Evolutionary conservation across 495 filamentous ascomycete species (phyloP).

Genomic region (Lasiosphaeriaceae sp.): DNA sequence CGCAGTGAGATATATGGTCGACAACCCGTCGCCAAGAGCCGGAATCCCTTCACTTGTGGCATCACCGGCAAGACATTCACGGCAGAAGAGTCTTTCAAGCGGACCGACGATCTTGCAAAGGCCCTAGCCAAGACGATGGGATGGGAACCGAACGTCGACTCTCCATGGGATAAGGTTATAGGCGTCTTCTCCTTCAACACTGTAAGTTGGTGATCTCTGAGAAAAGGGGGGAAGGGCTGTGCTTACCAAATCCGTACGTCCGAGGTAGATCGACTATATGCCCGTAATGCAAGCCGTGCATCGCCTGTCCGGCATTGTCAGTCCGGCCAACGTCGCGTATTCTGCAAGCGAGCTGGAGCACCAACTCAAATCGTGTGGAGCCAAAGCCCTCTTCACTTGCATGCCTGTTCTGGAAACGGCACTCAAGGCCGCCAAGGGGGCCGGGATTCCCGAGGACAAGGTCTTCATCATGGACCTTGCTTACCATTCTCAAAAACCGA

Average conservation of each 20-base stretch:
- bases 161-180: conserved; percentile 83
- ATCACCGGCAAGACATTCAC: conserved; percentile 70
- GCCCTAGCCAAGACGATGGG: conserved; percentile 68
- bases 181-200: conserved; percentile 78
- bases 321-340: conserved; percentile 83
- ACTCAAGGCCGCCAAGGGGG: conserved; percentile 62
- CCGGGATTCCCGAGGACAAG: conserved; percentile 64
- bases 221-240: neutral
- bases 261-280: conserved; percentile 69
- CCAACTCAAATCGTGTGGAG: conserved; percentile 71
- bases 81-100: conserved; percentile 58
- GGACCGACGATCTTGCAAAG: conserved; percentile 67
- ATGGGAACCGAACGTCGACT: conserved; percentile 70
- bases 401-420: conserved; percentile 66
- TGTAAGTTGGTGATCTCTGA: conserved; percentile 45
- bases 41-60: conserved; percentile 78
- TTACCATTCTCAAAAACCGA: conserved; percentile 44
- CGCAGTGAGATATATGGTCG: conserved; percentile 70
- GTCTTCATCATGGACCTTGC: conserved; percentile 74
- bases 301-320: conserved; percentile 67
- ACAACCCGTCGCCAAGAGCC: conserved; percentile 57
- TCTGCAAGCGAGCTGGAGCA: conserved; percentile 70
- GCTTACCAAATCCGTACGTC: neutral
- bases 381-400: conserved; percentile 78
- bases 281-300: conserved; percentile 74